A percentile compares a stretch with the other conserved stretches of the same genome.
phyloP scores from a whole-genome alignment of 2,329 filamentous ascomycete species.

The Claviceps arundinis region DNA sequence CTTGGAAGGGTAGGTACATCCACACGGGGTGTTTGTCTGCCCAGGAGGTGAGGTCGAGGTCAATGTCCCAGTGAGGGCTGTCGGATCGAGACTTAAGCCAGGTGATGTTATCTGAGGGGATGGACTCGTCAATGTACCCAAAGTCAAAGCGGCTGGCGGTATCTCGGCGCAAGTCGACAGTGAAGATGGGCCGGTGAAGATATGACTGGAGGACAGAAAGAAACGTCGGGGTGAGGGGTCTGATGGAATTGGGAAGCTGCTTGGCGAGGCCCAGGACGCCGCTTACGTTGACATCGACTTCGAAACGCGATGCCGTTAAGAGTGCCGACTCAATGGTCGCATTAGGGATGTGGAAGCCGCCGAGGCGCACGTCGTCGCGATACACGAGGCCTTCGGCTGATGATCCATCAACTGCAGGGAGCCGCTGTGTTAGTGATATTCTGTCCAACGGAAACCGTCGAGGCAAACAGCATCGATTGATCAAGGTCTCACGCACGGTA shows the following conservation, averaged over 20 bases:
- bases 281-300: slow-evolving; percentile 27
- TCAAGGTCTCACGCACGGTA: slow-evolving; percentile 30
- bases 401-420: slow-evolving; percentile 28
- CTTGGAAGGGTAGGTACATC: slow-evolving; percentile 30
- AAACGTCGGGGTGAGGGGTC: slow-evolving; percentile 29
- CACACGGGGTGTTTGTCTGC: slow-evolving; percentile 35
- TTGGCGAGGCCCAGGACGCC: slow-evolving; percentile 41
- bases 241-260: slow-evolving; percentile 29
- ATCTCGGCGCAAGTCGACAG: slow-evolving; percentile 35
- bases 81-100: slow-evolving; percentile 25
- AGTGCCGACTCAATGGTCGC: slow-evolving; percentile 37
- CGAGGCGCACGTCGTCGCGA: slow-evolving; percentile 35
- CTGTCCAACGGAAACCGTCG: background rate
- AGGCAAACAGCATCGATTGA: slow-evolving; percentile 12
- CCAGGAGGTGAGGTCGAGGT: slow-evolving; percentile 35
- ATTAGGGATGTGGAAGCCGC: slow-evolving; percentile 27
- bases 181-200: slow-evolving; percentile 31
- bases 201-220: slow-evolving; percentile 29
- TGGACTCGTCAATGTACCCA: slow-evolving; percentile 29
- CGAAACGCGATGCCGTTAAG: slow-evolving; percentile 28
- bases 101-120: slow-evolving; percentile 26
- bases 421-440: background rate
- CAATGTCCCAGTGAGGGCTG: slow-evolving; percentile 26
- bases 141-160: slow-evolving; percentile 37
- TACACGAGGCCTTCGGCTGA: slow-evolving; percentile 35